Evolutionary conservation across 1,284 basidiomycete genomes (phyloP).

Genomic region (Sanguinoderma infundibulare): DNA sequence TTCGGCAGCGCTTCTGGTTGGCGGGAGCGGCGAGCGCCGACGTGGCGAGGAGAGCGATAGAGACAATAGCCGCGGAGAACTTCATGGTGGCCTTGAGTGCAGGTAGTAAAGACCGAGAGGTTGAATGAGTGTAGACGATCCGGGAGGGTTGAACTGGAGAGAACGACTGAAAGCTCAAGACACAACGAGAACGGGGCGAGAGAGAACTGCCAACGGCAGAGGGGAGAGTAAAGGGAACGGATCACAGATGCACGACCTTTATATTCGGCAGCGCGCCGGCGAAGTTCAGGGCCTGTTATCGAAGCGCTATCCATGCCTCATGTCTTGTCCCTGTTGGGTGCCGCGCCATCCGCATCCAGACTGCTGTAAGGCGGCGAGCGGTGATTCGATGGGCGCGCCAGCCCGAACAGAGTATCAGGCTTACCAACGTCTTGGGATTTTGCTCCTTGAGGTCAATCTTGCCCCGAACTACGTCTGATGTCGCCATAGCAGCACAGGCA

Average conservation of each 20-base stretch:
- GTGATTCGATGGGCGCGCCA: no score
- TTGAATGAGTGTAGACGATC: not conserved
- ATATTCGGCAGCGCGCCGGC: not conserved
- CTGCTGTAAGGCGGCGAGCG: no score
- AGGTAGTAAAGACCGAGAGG: not conserved
- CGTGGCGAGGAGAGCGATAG: constrained; percentile 32
- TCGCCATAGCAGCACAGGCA: not conserved
- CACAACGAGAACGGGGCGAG: not conserved
- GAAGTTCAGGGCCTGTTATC: not conserved
- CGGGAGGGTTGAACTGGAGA: not conserved
- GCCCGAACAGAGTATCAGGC: no score
- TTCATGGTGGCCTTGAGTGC: constrained; percentile 28
- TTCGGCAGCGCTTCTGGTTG: constrained; percentile 23
- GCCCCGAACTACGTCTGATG: not conserved
- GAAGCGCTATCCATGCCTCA: not conserved
- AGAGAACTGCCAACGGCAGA: not conserved
- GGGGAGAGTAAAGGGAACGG: not conserved
- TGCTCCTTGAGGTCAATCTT: no score
- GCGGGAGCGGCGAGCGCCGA: constrained; percentile 31
- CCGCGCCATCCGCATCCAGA: not conserved
- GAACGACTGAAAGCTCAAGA: not conserved
- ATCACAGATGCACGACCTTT: not conserved
- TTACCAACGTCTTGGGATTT: no score
- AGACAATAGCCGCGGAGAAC: constrained; percentile 30
- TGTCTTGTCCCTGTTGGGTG: not conserved